Percentiles rank a stretch among this genome's conserved stretches.
phyloP scores from a whole-genome alignment of 75 land plant genomes.

The Pseudotsuga menziesii region DNA sequence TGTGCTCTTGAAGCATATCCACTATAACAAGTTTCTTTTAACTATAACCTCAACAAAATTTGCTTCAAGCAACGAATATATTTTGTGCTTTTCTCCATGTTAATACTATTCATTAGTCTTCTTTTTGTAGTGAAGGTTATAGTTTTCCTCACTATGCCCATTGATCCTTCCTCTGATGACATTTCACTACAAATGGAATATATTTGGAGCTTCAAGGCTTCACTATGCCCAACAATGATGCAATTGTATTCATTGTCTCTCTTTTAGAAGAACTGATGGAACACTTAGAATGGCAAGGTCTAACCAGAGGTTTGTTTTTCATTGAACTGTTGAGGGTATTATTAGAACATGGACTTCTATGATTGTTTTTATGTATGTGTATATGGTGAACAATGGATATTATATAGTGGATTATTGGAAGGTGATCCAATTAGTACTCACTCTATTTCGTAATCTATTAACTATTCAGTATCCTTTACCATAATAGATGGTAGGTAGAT shows the following conservation, averaged over 20 bases:
- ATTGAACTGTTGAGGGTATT: background rate
- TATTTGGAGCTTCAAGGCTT: constrained; percentile 66
- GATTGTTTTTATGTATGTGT: constrained; percentile 2
- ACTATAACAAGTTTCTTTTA: background rate
- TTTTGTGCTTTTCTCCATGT: constrained; percentile 5
- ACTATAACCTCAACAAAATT: background rate
- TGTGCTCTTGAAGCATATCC: background rate
- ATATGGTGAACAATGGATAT: constrained; percentile 34
- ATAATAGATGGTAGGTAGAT: constrained; percentile 51
- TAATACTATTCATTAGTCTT: constrained; percentile 2
- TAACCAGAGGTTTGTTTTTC: background rate
- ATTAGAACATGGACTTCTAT: background rate
- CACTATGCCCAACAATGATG: constrained; percentile 53
- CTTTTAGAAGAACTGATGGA: constrained; percentile 82
- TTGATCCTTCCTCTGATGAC: constrained; percentile 62
- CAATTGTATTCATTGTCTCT: constrained; percentile 67
- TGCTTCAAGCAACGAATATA: background rate
- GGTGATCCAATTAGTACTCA: constrained; percentile 83
- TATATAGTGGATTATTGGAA: constrained; percentile 93
- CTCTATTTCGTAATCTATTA: constrained; percentile 82
- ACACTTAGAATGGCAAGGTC: constrained; percentile 67
- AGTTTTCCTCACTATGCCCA: constrained; percentile 90
- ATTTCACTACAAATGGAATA: constrained; percentile 74
- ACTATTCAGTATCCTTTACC: constrained; percentile 64
- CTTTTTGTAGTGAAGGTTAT: constrained; percentile 77